phyloP scores from a whole-genome alignment of 768 basidiomycete genomes.

The Amanita rimosa region DNA sequence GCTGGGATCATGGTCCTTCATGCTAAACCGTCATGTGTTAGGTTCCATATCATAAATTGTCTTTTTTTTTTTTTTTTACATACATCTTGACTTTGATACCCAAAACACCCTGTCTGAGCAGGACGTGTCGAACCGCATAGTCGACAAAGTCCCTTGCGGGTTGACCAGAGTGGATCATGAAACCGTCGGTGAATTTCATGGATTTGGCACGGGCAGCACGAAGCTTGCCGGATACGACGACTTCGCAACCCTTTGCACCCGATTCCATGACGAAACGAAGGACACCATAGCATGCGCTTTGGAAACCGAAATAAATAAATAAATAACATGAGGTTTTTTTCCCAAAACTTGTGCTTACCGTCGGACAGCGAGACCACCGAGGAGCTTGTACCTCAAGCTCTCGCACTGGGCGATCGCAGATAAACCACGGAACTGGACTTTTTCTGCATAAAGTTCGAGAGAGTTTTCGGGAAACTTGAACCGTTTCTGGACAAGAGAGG shows the following conservation, averaged over 20 bases:
- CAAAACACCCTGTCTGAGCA: constrained; percentile 96
- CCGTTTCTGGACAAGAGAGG: constrained; percentile 95
- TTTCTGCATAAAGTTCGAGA: constrained; percentile 98
- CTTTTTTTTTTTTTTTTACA: constrained; percentile 3
- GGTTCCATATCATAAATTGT: constrained; percentile 5
- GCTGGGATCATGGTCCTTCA: constrained; percentile 94
- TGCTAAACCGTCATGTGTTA: constrained; percentile 36
- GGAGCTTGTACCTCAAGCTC: constrained; percentile 95
- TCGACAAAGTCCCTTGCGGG: constrained; percentile 95
- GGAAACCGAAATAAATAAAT: not conserved
- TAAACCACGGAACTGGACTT: constrained; percentile 96
- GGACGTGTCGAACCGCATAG: constrained; percentile 94
- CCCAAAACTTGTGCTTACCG: constrained; percentile 47
- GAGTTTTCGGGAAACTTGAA: constrained; percentile 99
- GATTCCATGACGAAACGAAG: constrained; percentile 99
- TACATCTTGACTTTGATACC: constrained; percentile 99
- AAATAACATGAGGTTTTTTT: too few relatives aligned
- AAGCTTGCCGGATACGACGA: constrained; percentile 98
- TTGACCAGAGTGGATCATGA: constrained; percentile 99
- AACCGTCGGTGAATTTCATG: constrained; percentile 99
- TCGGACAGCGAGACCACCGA: constrained; percentile 98
- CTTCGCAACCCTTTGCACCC: constrained; percentile 98
- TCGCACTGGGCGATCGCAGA: constrained; percentile 99
- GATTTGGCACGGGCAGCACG: constrained; percentile 99
- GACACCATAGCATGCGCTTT: constrained; percentile 96